Evolutionary conservation across 495 filamentous ascomycete species (phyloP), one percentile per base, ranked within the genome.

Genomic region (Penicillium paradoxum): DNA sequence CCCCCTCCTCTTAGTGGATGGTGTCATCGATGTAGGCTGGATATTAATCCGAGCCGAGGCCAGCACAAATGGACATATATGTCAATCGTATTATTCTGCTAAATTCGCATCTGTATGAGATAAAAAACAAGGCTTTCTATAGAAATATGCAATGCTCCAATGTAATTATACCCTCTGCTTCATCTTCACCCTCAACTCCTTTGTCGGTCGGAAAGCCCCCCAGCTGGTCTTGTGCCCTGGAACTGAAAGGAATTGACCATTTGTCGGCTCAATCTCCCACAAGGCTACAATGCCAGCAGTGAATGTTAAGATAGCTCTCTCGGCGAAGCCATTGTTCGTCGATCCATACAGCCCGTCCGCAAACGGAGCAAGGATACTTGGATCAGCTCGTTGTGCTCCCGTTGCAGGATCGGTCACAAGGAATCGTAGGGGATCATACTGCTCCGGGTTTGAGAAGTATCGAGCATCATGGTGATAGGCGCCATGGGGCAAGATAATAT

Each of bases 351-450:
- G 42, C 2, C 75, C 76, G 4, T 73, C 76, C 15, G 79, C 75
- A 57, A 76, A 79, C 0, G 75, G 73, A 15, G 62, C 63, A 36
- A 81, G 71, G 1, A 50, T 59, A 18, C 58, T 52, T 22, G 54
- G 43, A 46, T 60, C 56, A 29, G 51, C 71, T 29, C 41, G 56
- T 49, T 68, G 68, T 44, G 29, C 43, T 2, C 57, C 66, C 33
- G 54, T 68, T 57, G 69, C 64, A 19, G 69, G 50, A 39, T 74
- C 66, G 13, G 58, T 67, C 13, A 70, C 52, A n/a, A 83, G 68
- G 48, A 78, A 81, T 14, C 82, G 66, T 17, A 78, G 69, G 1
- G 79, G 77, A 47, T 76, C 73, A 55, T 78, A 85, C 37, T 72
- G 67, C 37, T 64, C 59, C 0, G 80, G 78, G 25, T 81, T 72